Base-by-base conservation (phyloP, 306 rosid genomes). In the Rubus idaeus region DNA sequence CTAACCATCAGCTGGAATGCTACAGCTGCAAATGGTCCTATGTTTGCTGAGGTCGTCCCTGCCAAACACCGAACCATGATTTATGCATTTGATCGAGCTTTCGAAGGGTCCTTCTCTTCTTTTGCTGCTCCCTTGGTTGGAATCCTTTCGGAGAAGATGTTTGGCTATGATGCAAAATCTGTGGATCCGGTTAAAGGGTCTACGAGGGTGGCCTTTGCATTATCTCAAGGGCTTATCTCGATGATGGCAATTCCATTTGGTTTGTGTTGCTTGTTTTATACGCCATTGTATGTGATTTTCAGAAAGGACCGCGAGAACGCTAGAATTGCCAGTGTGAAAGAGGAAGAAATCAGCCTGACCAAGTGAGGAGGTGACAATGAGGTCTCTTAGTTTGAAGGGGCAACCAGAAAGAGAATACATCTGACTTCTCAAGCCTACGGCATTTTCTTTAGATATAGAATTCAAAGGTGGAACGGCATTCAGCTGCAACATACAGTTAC, bases 71-170 rank as follows among this genome's bases (percentile, higher is more conserved):
- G 97, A 63, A 95, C 99, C 50, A 95, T 95, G 97, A 91, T 95
- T 65, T 95, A 95, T 35, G 99, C 99, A 10, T 95, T 95, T 70
- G 99, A 95, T 75, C 89, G 97, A n/a, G 99, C 99, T 47, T 92
- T 92, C 5, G 97, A 95, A 83, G 99, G 97, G 56, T 95, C 99
- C 0, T 87, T 95, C 71, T 95, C 99, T 77, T 89, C 99, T 6
- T 64, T 92, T 70, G 99, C 99, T 11, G 99, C 99, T 83, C 99
- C 99, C 14, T 75, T 95, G 86, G 99, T 95, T 13, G 99, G 99
- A 18, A 95, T 95, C 78, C 97, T 95, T 47, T 89, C 99, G 0
- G 99, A 95, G 86, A 84, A 80, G 83, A 83, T 87, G 81, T 95
- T 89, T 65, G 99, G 99, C 20, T 95, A 95, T 66, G 77, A 89